Evolutionary conservation across 2,329 filamentous ascomycete genomes (phyloP), one percentile per base, ranked within the genome.

Genomic region (Akanthomyces uredinophilus): DNA sequence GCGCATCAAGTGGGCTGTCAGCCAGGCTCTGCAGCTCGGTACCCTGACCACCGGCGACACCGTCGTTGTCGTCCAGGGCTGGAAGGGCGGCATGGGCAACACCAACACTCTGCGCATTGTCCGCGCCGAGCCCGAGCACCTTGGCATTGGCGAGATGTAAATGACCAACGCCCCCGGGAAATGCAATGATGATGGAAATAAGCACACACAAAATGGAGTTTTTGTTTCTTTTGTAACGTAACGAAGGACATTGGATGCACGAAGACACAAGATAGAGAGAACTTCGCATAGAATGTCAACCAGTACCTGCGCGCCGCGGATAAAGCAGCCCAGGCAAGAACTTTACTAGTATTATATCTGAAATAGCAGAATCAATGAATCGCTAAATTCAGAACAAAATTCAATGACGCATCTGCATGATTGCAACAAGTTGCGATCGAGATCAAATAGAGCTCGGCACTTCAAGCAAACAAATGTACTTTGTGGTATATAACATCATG

Each of bases 1-100:
- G 75, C 92, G 95, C 74, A 91, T 99, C 78, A 96, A 94, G 85
- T 99, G 94, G 93, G 95, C 91, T 75, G 91, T 99, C 75, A 81
- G 85, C 74, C 87, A 92, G 74, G 95, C 92, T 70, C 86, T 96
- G 72, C 87, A 89, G 78, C 89, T 99, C 66, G 87, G 87, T 69
- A 85, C 93, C 54, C 80, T 96, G 65, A 83, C 80, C 73, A 80
- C 86, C 73, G 89, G 87, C 67, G 90, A 92, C 72, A 85, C 86
- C 37, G 86, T 95, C 61, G 85, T 95, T 65, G 91, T 92, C 68
- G 90, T 96, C 44, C 91, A 96, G 79, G 91, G 91, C 79, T 96
- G 91, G 91, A 89, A 91, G 81, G 91, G 91, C 71, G 91, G 91
- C 69, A 91, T 93, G 87, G 91, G 91, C 70, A 90, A 95, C 82